Evolutionary conservation across 768 basidiomycete genomes (phyloP).

Genomic region (Suillus sp.): DNA sequence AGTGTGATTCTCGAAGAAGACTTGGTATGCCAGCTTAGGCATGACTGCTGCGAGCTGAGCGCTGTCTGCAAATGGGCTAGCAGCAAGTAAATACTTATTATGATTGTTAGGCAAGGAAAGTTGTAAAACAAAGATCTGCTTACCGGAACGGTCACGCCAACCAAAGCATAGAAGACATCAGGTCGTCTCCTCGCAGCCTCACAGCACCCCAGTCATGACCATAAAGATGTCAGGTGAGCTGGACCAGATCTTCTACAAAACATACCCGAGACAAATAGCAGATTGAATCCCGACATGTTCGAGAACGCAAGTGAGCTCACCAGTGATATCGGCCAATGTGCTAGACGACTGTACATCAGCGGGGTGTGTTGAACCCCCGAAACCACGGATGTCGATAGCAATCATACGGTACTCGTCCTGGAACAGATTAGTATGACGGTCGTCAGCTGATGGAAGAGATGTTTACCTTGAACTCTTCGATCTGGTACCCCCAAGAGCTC

Average conservation of each 20-base stretch:
- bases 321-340: conserved; percentile 59
- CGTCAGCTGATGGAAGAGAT: neutral
- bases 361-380: conserved; percentile 67
- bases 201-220: conserved; percentile 79
- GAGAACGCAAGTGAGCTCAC: conserved; percentile 66
- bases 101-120: neutral
- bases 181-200: conserved; percentile 41
- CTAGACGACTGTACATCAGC: conserved; percentile 62
- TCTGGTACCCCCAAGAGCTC: conserved; percentile 74
- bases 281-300: conserved; percentile 48
- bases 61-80: conserved; percentile 49
- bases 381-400: conserved; percentile 67
- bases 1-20: conserved; percentile 59
- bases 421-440: neutral
- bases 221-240: neutral
- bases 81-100: conserved; percentile 58
- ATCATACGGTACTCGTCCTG: conserved; percentile 68
- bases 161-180: no score
- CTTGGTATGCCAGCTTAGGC: conserved; percentile 62
- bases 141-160: conserved; percentile 33
- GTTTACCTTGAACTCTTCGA: conserved; percentile 60
- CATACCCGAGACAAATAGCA: conserved; percentile 66
- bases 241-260: neutral
- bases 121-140: conserved; percentile 18
- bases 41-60: conserved; percentile 41